Base-by-base conservation (phyloP, 805 yeast genomes). In the Torulaspora franciscae region DNA sequence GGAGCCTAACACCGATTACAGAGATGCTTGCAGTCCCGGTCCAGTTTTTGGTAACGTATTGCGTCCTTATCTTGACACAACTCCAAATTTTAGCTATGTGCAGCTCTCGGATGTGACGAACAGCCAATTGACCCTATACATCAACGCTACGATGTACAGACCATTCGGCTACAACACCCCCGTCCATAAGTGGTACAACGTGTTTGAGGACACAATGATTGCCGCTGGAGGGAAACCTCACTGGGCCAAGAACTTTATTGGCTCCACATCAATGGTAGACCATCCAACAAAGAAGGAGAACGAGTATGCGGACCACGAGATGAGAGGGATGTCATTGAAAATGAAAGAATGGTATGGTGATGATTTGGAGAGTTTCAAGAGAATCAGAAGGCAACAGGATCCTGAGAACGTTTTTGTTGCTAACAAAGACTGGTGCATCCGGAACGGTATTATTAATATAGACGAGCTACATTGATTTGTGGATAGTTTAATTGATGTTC, bases 211-310 rank as follows among this genome's bases (percentile, higher is more conserved):
- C 42, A 77, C 87, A 1, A 71, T 90, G 73, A 74, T 73, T 40
- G 80, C 78, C 23, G 89, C 84, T 24, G 89, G 85, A 29, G 99
- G 99, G 35, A 85, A 81, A 63, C 99, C 99, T 2, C 99, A 91
- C 65, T 91, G 99, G 99, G 99, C 99, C 13, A 91, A 91, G 72
- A 90, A 89, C 66, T 91, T 88, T 64, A 71, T 85, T 45, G 95
- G 95, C 1, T 68, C 76, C 3, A 56, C 60, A 2, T 64, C 68
- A 9, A 54, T 62, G 55, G 63, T 65, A 6, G 58, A 59, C 6
- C 55, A 64, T 37, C 48, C 63, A 50, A 40, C 49, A 32, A 57
- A 62, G 46, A 60, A 59, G 2, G 76, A 73, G 42, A 62, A 70
- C 38, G 61, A 69, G 33, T 71, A 68, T 44, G 67, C 69, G 42